Base-by-base conservation (phyloP, 1,139 yeast genomes). In the Wickerhamiella pararugosa region DNA sequence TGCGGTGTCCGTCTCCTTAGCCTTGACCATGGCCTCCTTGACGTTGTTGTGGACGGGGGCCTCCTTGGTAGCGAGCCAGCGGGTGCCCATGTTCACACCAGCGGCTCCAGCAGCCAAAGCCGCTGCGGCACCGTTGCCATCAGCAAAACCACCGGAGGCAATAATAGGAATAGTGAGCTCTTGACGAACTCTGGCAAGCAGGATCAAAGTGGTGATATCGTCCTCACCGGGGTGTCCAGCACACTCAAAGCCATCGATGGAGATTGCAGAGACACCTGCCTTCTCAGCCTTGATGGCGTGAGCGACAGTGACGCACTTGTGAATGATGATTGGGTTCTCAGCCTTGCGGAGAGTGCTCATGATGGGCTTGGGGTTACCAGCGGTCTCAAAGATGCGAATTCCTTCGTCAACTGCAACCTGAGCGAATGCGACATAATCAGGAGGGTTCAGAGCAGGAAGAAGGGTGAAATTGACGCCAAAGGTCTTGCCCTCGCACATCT, bases 161-260 rank as follows among this genome's bases (percentile, higher is more conserved):
- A 60, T 54, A 39, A 50, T 54, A 6, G 64, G 64, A 32, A 60
- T 51, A 42, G 48, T 53, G 39, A 60, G 53, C 33, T 41, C 53
- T 41, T 53, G 56, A 7, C 55, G 52, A 10, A 58, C 56, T 34
- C 56, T 48, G 27, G 60, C 53, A 27, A 60, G 52, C 31, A 60
- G 51, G 26, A 60, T 49, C 43, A 60, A 45, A 15, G 57, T 51
- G 29, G 59, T 48, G 28, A 60, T 46, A 36, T 56, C 64, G 46
- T 59, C 59, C 47, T 60, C 64, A 25, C 64, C 64, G 11, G 64
- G 64, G 42, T 60, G 64, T 25, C 64, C 64, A 6, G 64, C 64
- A 40, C 64, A 60, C 44, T 58, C 64, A 41, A 56, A 56, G 6
- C 64, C 64, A 41, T 60, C 64, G 31, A 60, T 60, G 31, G 60